A percentile compares a stretch with the other conserved stretches of the same genome.
These are phyloP conservation scores for Entomortierella beljakovae DNA, from an alignment of 192 early-diverging fungal genomes.

Conservation along the genomic window DNA sequence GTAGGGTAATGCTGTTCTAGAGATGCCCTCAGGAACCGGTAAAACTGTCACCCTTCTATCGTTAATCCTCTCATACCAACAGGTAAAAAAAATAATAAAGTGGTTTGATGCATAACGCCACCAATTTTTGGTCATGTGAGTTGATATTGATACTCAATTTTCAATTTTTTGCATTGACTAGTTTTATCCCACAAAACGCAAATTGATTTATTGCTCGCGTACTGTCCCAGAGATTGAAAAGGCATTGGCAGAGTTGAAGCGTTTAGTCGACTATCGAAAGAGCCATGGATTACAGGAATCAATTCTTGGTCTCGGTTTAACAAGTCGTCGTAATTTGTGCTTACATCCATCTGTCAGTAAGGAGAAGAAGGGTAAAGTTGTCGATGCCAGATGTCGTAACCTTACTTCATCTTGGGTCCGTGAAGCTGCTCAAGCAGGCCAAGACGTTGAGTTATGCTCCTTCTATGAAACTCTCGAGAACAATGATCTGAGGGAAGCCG, in stretches of 20 bases:
- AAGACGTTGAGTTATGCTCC: constrained; percentile 45
- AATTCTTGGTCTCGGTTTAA: constrained; percentile 94
- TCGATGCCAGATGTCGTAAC: constrained; percentile 92
- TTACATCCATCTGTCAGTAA: constrained; percentile 89
- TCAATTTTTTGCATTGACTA: constrained; percentile 12
- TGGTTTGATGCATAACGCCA: constrained; percentile 25
- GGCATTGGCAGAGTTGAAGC: constrained; percentile 94
- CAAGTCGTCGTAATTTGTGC: constrained; percentile 94
- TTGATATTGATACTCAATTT: neutral
- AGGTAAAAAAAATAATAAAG: constrained; percentile 58
- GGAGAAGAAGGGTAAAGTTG: constrained; percentile 86
- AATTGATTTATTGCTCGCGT: constrained; percentile 99
- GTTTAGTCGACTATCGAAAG: constrained; percentile 88
- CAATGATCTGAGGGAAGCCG: constrained; percentile 64
- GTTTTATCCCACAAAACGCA: constrained; percentile 91
- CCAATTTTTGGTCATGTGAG: constrained; percentile 15
- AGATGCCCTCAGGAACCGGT: constrained; percentile 99
- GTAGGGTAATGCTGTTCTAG: constrained; percentile 94
- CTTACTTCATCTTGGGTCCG: constrained; percentile 96
- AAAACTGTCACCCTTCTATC: constrained; percentile 97
- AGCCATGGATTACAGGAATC: constrained; percentile 75
- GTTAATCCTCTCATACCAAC: constrained; percentile 95
- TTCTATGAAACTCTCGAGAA: constrained; percentile 72
- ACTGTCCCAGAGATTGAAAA: constrained; percentile 99
- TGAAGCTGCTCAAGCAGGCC: constrained; percentile 64